Evolutionary conservation across 2,329 filamentous ascomycete genomes (phyloP), one percentile per base, ranked within the genome.

Genomic region (Epichloe uncinata): DNA sequence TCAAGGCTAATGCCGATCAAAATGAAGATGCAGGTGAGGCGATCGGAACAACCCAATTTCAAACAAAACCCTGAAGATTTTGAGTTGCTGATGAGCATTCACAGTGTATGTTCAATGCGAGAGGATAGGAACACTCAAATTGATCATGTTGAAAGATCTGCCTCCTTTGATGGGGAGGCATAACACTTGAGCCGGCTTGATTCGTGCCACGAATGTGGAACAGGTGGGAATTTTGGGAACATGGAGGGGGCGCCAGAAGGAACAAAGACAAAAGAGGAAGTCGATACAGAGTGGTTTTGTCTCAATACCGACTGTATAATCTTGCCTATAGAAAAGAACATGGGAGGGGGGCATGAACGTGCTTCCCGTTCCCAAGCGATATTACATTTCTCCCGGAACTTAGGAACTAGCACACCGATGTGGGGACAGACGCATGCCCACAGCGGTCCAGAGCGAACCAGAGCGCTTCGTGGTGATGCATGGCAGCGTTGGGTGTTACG

Each of bases 371-470:
- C 26, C 26, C 26, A 30, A 30, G 26, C 26, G 26, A 30, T 30
- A 30, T 2, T 26, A 1, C 26, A 30, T 8, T 30, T 30, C 41
- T 42, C 26, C 30, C 11, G 22, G 22, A 6, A 26, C 22, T 26
- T 22, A 7, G 38, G 22, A 6, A 35, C 40, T 2, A 36, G 42
- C 49, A 48, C 40, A 53, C 51, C 51, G 51, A 49, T 49, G 51
- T 53, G 49, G 52, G 41, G 52, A 42, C 33, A 15, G 35, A 22
- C 30, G 38, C 34, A 43, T n/a, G 37, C 41, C 15, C 30, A 26
- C 22, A 48, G 6, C 22, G 22, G 7, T 7, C 22, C 22, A 26
- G 22, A 6, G 22, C 22, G 22, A 6, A 45, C 12, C 16, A 37
- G 40, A 26, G 40, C 18, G 40, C 11, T 20, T 37, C 8, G 13